phyloP scores from a whole-genome alignment of 75 land plant species.

The Picea glauca region DNA sequence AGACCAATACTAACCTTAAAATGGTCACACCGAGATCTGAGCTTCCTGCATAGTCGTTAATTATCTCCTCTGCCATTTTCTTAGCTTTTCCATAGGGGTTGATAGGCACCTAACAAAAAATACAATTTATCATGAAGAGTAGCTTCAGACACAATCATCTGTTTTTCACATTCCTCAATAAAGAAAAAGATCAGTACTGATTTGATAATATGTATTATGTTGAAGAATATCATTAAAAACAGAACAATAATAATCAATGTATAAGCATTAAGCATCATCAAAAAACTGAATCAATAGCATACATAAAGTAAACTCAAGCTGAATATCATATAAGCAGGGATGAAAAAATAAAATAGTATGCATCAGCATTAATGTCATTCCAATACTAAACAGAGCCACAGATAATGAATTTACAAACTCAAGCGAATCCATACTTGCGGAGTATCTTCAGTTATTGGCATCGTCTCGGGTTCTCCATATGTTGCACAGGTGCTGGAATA shows the following conservation, averaged over 20 bases:
- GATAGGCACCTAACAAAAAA: slow-evolving; percentile 21
- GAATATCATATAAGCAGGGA: not conserved
- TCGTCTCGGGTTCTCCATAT: slow-evolving; percentile 37
- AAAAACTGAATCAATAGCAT: not conserved
- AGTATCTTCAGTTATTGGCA: slow-evolving; percentile 42
- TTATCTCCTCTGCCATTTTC: slow-evolving; percentile 36
- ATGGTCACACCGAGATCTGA: slow-evolving; percentile 30
- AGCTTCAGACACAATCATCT: not conserved
- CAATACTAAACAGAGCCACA: not conserved
- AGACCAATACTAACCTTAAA: slow-evolving; percentile 13
- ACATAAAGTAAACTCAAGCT: not conserved
- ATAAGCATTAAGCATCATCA: not conserved
- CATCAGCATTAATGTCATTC: not conserved
- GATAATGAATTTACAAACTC: not conserved
- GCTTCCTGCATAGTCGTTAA: slow-evolving; percentile 22
- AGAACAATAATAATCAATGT: not conserved
- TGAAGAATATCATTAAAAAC: not conserved
- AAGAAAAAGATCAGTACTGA: not conserved
- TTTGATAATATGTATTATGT: not conserved
- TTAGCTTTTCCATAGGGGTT: slow-evolving; percentile 42
- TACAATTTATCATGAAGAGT: not conserved
- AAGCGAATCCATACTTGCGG: slow-evolving; percentile 23
- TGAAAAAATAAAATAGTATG: not conserved
- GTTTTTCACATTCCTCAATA: not conserved
- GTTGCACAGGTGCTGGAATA: slow-evolving; percentile 52